A percentile compares a stretch with the other conserved stretches of the same genome.
These are phyloP conservation scores for Dictyostelium discoideum DNA, from an alignment of 78 protist species.

Conservation along the genomic window DNA sequence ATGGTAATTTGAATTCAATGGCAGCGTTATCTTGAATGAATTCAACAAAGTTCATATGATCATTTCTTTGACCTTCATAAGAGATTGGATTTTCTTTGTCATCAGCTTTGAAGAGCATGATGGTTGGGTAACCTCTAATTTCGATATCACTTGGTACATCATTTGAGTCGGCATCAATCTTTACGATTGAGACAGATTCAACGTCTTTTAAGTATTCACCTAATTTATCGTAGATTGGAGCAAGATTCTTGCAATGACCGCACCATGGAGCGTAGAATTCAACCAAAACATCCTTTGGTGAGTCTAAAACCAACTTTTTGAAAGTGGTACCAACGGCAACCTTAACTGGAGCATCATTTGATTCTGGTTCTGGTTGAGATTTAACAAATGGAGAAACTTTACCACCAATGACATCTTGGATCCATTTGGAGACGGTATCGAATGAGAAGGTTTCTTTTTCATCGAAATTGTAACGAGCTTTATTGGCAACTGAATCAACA, in stretches of 20 bases:
- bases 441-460: slow-evolving; percentile 2
- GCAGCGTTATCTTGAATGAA: slow-evolving; percentile 53
- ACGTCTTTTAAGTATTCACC: slow-evolving; percentile 60
- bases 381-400: slow-evolving; percentile 59
- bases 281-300: slow-evolving; percentile 88
- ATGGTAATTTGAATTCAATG: slow-evolving; percentile 32
- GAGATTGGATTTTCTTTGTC: slow-evolving; percentile 73
- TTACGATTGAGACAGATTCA: slow-evolving; percentile 87
- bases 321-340: slow-evolving; percentile 86
- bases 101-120: slow-evolving; percentile 82
- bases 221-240: slow-evolving; percentile 86
- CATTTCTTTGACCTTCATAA: slow-evolving; percentile 53
- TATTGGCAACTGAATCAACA: neutral
- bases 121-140: slow-evolving; percentile 92
- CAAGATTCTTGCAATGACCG: slow-evolving; percentile 89
- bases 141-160: slow-evolving; percentile 47
- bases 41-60: neutral
- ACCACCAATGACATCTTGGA: neutral
- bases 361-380: slow-evolving; percentile 78
- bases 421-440: slow-evolving; percentile 32
- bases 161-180: slow-evolving; percentile 89
- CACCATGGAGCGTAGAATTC: slow-evolving; percentile 96
- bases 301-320: slow-evolving; percentile 75
- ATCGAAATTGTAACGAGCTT: slow-evolving; percentile 23
- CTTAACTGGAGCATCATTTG: slow-evolving; percentile 75